A percentile compares a stretch with the other conserved stretches of the same genome.
These are phyloP conservation scores for Vitis hybrid DNA, from an alignment of 177 flowering plant genomes.

Conservation along the genomic window DNA sequence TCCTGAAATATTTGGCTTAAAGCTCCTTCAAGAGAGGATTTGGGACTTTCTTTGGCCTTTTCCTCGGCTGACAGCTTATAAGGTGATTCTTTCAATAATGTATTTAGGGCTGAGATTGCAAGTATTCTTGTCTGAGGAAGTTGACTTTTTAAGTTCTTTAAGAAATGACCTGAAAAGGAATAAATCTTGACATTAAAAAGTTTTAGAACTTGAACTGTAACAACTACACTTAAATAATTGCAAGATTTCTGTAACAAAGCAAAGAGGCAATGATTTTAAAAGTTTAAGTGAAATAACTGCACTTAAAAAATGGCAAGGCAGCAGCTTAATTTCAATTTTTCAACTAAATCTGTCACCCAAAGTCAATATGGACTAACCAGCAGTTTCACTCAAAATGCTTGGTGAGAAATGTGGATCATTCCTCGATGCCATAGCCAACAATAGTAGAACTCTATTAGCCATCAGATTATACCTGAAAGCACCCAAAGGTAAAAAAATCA, in stretches of 20 bases:
- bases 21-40: constrained; percentile 79
- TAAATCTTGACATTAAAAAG: constrained; percentile 8
- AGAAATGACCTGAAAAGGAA: constrained; percentile 74
- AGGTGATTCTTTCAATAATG: constrained; percentile 81
- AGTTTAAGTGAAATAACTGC: background rate
- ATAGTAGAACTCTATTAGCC: constrained; percentile 89
- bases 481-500: too few species aligned
- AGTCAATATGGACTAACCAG: constrained; percentile 56
- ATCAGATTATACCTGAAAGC: constrained; percentile 82
- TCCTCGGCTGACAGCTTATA: constrained; percentile 50
- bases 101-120: constrained; percentile 92
- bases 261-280: background rate
- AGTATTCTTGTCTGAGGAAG: constrained; percentile 98
- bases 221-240: background rate
- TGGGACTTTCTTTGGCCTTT: constrained; percentile 24
- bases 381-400: constrained; percentile 63
- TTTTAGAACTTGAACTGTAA: constrained; percentile 3
- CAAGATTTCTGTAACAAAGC: background rate
- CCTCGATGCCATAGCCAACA: constrained; percentile 86
- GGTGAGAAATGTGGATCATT: constrained; percentile 58
- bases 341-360: constrained; percentile 6
- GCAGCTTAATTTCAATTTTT: background rate
- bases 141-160: constrained; percentile 82
- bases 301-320: background rate
- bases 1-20: constrained; percentile 71